These are phyloP conservation scores for Botryosphaeria dothidea DNA, from an alignment of 2,329 filamentous ascomycete genomes.

Conservation along the genomic window DNA sequence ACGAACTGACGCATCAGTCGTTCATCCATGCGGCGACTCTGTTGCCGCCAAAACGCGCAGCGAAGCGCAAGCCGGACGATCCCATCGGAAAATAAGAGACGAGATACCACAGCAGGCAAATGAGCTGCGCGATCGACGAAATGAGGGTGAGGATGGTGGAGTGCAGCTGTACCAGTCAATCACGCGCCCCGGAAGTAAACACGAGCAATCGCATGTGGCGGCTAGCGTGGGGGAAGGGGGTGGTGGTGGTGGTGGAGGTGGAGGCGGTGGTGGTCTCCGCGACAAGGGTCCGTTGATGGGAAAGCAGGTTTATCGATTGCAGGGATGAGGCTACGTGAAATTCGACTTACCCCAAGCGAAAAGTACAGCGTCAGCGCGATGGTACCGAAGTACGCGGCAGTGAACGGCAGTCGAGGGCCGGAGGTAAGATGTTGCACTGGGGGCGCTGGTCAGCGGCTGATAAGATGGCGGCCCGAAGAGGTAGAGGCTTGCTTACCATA, in stretches of 20 bases:
- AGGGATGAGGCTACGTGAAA: conserved; percentile 6
- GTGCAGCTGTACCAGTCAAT: conserved; percentile 63
- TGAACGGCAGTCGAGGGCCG: conserved; percentile 83
- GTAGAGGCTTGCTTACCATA: conserved; percentile 56
- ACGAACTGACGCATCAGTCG: conserved; percentile 49
- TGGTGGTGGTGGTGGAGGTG: conserved; percentile 23
- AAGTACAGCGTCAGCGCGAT: conserved; percentile 90
- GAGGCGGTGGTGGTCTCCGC: conserved; percentile 27
- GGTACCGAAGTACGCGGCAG: conserved; percentile 90
- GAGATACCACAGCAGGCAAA: conserved; percentile 85
- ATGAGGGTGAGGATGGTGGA: conserved; percentile 83
- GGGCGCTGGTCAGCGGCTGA: conserved; percentile 9
- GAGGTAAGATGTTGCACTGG: conserved; percentile 77
- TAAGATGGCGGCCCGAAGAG: conserved; percentile 24
- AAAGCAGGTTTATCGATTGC: conserved; percentile 21
- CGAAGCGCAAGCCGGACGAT: conserved; percentile 80
- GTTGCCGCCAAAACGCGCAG: conserved; percentile 80
- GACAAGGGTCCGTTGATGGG: conserved; percentile 13
- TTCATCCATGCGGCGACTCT: conserved; percentile 87
- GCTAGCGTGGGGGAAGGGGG: conserved; percentile 29
- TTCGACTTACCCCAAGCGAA: conserved; percentile 77
- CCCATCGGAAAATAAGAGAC: conserved; percentile 99
- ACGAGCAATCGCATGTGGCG: conserved; percentile 32
- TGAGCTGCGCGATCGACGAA: conserved; percentile 79
- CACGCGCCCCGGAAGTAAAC: conserved; percentile 39